A percentile compares a stretch with the other conserved stretches of the same genome.
These are phyloP conservation scores for Amaranthus hypochondriacus DNA, from an alignment of 148 eudicot genomes.

Conservation along the genomic window DNA sequence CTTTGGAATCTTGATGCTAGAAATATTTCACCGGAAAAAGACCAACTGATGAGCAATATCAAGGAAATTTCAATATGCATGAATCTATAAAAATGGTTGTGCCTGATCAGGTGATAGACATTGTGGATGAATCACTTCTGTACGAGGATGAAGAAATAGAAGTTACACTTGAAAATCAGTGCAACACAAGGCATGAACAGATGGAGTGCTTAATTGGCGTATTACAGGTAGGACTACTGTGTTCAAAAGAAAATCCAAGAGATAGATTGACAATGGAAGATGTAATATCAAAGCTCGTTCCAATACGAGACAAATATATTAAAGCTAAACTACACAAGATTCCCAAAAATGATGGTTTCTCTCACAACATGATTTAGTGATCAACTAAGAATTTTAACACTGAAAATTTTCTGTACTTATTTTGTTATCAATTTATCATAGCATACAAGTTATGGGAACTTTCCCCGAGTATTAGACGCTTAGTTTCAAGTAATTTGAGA, in stretches of 20 bases:
- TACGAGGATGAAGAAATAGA: constrained; percentile 1
- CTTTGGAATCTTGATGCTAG: constrained; percentile 29
- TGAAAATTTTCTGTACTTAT: no score
- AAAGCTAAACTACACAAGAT: background rate
- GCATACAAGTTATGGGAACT: no score
- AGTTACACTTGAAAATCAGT: background rate
- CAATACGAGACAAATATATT: constrained; percentile 24
- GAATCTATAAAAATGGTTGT: constrained; percentile 16
- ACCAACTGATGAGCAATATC: constrained; percentile 21
- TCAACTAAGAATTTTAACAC: background rate
- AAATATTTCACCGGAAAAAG: constrained; percentile 23
- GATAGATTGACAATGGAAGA: constrained; percentile 23
- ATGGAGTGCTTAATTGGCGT: constrained; percentile 16
- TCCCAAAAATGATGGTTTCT: background rate
- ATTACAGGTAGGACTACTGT: constrained; percentile 11
- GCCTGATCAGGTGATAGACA: constrained; percentile 13
- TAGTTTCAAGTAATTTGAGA: no score
- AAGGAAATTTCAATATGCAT: constrained; percentile 23
- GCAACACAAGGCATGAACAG: background rate
- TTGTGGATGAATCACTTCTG: constrained; percentile 22
- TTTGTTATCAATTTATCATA: no score
- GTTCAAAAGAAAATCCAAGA: constrained; percentile 22
- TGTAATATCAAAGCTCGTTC: constrained; percentile 1
- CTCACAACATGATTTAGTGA: background rate
- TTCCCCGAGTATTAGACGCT: no score